Conservation (phyloP, 2,329 filamentous ascomycete species). For the Trichoderma hamatum region DNA sequence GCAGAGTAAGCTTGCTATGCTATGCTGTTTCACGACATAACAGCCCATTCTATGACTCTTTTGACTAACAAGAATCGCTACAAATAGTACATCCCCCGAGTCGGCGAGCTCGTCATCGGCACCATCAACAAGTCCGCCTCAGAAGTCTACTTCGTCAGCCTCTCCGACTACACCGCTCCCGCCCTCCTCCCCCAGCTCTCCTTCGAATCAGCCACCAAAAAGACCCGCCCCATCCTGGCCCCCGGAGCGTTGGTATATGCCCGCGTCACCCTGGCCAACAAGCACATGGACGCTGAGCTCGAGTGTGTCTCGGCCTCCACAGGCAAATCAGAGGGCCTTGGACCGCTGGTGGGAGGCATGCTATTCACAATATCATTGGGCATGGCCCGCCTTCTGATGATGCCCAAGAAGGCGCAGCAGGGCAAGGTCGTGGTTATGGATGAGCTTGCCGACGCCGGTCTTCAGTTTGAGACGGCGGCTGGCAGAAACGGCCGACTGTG, state of each 20-base stretch:
- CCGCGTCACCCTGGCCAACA: constrained; percentile 74
- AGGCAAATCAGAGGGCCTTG: constrained; percentile 85
- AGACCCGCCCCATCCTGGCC: constrained; percentile 79
- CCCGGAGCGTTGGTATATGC: constrained; percentile 85
- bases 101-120: constrained; percentile 87
- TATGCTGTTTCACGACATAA: neutral
- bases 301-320: constrained; percentile 86
- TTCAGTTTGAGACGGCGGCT: constrained; percentile 91
- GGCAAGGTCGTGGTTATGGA: constrained; percentile 75
- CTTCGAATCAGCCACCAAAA: constrained; percentile 92
- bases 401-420: constrained; percentile 61
- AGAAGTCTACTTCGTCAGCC: constrained; percentile 78
- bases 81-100: constrained; percentile 73
- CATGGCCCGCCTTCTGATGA: constrained; percentile 79
- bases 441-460: constrained; percentile 72
- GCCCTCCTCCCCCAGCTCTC: constrained; percentile 81
- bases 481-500: constrained; percentile 91
- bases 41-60: neutral
- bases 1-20: constrained; percentile 60
- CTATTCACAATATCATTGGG: constrained; percentile 77
- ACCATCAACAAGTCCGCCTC: constrained; percentile 74
- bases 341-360: constrained; percentile 83
- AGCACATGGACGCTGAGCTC: constrained; percentile 85
- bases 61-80: constrained; percentile 33
- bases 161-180: constrained; percentile 66